Conservation (phyloP, 805 yeast genomes). For the Ogataea saltuana region DNA sequence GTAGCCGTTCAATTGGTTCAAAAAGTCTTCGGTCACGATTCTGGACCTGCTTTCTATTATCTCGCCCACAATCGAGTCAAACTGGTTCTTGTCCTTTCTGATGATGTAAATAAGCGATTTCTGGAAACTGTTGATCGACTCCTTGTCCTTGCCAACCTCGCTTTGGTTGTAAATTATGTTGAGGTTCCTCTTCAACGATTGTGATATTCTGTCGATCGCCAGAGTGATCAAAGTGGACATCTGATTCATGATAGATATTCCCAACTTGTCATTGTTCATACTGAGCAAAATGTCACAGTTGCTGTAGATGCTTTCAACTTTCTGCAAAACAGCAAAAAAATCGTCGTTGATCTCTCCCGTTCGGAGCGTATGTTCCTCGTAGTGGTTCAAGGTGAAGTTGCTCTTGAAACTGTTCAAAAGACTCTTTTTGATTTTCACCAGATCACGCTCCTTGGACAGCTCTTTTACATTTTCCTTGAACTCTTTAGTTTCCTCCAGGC, state of each 20-base stretch:
- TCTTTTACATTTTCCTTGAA: constrained; percentile 23
- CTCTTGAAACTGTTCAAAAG: constrained; percentile 55
- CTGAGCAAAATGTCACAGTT: constrained; percentile 72
- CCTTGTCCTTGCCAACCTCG: constrained; percentile 21
- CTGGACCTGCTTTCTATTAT: constrained; percentile 73
- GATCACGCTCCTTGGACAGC: constrained; percentile 35
- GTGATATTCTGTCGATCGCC: constrained; percentile 56
- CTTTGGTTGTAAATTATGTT: constrained; percentile 27
- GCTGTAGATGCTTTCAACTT: constrained; percentile 63
- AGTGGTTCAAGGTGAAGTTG: constrained; percentile 66
- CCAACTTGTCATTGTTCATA: constrained; percentile 64
- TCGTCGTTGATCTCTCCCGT: constrained; percentile 44
- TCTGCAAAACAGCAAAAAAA: constrained; percentile 60
- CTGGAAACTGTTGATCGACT: constrained; percentile 31
- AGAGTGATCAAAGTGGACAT: constrained; percentile 51
- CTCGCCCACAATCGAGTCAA: constrained; percentile 59
- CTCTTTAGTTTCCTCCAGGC: constrained; percentile 25
- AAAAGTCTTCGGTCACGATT: constrained; percentile 64
- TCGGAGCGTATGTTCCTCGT: constrained; percentile 63
- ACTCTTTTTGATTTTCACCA: constrained; percentile 50
- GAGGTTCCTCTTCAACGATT: constrained; percentile 36
- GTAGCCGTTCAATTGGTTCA: constrained; percentile 51
- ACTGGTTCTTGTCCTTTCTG: constrained; percentile 45
- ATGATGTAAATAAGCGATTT: constrained; percentile 33
- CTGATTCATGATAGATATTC: constrained; percentile 62